These are phyloP conservation scores for Huiozyma naganishii DNA, from an alignment of 805 yeast genomes.

Conservation along the genomic window DNA sequence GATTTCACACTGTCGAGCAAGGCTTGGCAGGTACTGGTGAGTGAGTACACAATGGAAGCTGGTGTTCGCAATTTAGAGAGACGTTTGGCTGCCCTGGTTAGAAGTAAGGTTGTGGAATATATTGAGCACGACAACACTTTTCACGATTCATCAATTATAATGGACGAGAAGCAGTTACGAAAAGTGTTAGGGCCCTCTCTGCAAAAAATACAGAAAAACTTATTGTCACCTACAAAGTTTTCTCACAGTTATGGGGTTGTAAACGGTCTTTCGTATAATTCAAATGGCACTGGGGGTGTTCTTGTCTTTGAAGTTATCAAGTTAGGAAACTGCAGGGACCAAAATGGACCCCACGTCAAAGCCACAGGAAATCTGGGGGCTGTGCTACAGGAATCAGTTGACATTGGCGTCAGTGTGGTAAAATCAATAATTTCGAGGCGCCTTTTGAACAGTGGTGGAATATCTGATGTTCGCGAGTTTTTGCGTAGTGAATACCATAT, in stretches of 20 bases:
- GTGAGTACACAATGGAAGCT: conserved; percentile 84
- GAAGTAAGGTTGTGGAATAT: conserved; percentile 85
- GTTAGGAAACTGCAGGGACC: conserved; percentile 33
- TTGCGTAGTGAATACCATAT: conserved; percentile 65
- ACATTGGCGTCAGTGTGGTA: conserved; percentile 78
- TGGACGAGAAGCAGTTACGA: conserved; percentile 47
- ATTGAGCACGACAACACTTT: conserved; percentile 35
- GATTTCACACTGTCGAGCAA: conserved; percentile 46
- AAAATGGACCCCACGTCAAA: conserved; percentile 38
- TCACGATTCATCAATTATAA: conserved; percentile 30
- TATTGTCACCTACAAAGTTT: conserved; percentile 34
- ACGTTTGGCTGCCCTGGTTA: conserved; percentile 73
- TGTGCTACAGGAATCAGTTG: conserved; percentile 91
- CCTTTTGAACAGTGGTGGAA: conserved; percentile 26
- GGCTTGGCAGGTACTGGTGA: conserved; percentile 62
- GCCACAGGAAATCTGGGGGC: conserved; percentile 93
- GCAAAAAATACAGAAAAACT: conserved; percentile 33
- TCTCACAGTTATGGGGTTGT: conserved; percentile 62
- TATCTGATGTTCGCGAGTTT: conserved; percentile 44
- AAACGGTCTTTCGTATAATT: conserved; percentile 79
- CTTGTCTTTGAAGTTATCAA: conserved; percentile 69
- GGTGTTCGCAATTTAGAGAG: conserved; percentile 90
- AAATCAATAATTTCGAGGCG: conserved; percentile 44
- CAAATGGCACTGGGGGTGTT: conserved; percentile 78
- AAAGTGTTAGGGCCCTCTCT: conserved; percentile 61